A percentile compares a stretch with the other conserved stretches of the same genome.
Evolutionary conservation across 2,329 filamentous ascomycete genomes (phyloP).

Genomic region (Alternaria dauci): DNA sequence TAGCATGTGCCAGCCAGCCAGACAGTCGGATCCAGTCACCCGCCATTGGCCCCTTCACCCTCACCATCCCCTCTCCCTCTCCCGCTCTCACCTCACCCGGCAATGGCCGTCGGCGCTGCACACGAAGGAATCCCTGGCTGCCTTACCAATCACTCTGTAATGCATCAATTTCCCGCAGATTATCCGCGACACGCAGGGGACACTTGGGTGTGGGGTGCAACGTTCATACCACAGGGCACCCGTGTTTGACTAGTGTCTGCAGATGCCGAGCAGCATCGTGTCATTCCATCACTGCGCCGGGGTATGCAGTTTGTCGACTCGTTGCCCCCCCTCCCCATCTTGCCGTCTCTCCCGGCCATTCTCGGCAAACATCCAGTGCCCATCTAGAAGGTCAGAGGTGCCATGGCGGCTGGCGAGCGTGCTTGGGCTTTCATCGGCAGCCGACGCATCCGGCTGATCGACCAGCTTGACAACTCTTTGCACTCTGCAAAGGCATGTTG

Average conservation of each 20-base stretch:
- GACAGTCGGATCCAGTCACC: constrained; percentile 15
- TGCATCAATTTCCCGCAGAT: constrained; percentile 30
- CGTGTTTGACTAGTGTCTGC: constrained; percentile 21
- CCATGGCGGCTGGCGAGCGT: constrained; percentile 5
- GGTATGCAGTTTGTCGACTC: background rate
- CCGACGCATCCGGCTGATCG: constrained; percentile 6
- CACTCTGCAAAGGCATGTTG: background rate
- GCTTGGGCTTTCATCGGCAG: constrained; percentile 8
- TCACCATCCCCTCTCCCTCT: background rate
- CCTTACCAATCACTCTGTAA: constrained; percentile 25
- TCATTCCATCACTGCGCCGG: background rate
- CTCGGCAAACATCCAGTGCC: constrained; percentile 6
- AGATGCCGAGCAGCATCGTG: constrained; percentile 3
- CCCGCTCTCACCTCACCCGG: background rate
- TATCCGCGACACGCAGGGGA: constrained; percentile 26
- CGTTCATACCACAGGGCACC: constrained; percentile 12
- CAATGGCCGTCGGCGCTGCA: background rate
- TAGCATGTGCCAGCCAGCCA: constrained; percentile 11
- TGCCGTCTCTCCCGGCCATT: constrained; percentile 6
- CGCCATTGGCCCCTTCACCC: constrained; percentile 14
- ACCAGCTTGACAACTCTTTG: background rate
- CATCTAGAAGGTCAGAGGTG: constrained; percentile 6
- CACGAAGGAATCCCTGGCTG: background rate
- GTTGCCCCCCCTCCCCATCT: background rate
- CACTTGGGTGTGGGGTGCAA: constrained; percentile 29